Conservation (phyloP, 257 asterid species). For the Scutellaria baicalensis region DNA sequence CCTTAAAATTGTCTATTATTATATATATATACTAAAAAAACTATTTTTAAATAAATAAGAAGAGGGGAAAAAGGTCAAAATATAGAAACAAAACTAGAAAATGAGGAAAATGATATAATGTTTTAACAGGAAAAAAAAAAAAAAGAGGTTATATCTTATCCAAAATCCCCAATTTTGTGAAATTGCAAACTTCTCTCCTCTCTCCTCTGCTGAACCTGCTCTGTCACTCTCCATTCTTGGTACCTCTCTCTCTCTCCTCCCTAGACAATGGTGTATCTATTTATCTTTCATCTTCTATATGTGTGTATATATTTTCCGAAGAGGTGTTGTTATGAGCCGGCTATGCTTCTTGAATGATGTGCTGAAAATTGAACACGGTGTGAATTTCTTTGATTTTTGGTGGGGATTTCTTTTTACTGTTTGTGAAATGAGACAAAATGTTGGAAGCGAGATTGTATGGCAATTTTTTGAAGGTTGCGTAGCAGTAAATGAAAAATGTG, state of each 20-base stretch:
- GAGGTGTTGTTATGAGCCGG: neutral
- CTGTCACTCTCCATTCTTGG: constrained; percentile 12
- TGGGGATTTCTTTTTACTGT: neutral
- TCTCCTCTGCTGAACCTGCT: neutral
- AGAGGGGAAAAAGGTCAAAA: too few relatives aligned
- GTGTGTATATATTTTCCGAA: neutral
- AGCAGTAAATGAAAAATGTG: neutral
- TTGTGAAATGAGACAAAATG: neutral
- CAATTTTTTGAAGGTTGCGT: neutral
- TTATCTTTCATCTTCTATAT: neutral
- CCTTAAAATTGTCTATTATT: too few relatives aligned
- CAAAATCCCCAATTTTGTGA: constrained; percentile 22
- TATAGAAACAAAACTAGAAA: neutral
- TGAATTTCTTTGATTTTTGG: neutral
- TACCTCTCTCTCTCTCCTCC: neutral
- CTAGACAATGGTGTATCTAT: neutral
- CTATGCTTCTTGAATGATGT: constrained; percentile 1
- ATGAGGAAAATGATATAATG: too few relatives aligned
- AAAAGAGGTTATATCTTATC: constrained; percentile 24
- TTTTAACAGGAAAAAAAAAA: neutral
- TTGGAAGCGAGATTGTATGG: neutral
- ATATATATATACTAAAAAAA: too few relatives aligned
- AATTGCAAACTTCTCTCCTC: constrained; percentile 9
- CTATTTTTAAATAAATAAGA: too few relatives aligned
- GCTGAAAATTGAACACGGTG: neutral